phyloP scores from a whole-genome alignment of 768 basidiomycete genomes.

The Rhodotorula diobovata region DNA sequence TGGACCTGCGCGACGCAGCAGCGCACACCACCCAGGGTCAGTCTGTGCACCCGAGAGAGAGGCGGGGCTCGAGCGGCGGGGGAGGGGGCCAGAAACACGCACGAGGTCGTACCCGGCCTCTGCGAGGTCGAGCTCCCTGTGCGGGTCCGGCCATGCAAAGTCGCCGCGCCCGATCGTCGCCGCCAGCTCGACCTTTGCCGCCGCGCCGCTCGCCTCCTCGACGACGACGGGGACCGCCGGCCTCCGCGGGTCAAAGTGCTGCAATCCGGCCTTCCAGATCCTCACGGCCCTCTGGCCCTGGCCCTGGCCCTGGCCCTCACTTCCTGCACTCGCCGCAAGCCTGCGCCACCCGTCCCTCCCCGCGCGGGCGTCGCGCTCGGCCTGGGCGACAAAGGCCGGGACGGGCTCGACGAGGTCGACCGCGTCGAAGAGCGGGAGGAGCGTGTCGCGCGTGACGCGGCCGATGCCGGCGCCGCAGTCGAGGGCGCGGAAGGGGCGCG shows the following conservation, averaged over 20 bases:
- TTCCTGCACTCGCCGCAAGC: slow-evolving; percentile 17
- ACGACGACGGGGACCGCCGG: slow-evolving; percentile 35
- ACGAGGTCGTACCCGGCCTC: slow-evolving; percentile 70
- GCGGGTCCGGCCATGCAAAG: slow-evolving; percentile 44
- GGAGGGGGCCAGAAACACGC: neutral
- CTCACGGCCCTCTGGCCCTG: slow-evolving; percentile 62
- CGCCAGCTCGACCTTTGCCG: slow-evolving; percentile 51
- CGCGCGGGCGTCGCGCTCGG: slow-evolving; percentile 45
- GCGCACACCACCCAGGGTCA: too few species aligned
- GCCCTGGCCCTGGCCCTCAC: neutral
- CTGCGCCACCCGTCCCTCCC: slow-evolving; percentile 45
- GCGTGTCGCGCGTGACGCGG: slow-evolving; percentile 78
- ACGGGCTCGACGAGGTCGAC: slow-evolving; percentile 90
- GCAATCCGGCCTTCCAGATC: slow-evolving; percentile 72
- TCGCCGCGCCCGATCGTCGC: slow-evolving; percentile 66
- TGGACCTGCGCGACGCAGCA: slow-evolving; percentile 52
- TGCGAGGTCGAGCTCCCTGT: slow-evolving; percentile 26
- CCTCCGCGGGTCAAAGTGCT: slow-evolving; percentile 69
- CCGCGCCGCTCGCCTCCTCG: slow-evolving; percentile 14
- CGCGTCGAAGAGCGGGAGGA: slow-evolving; percentile 80
- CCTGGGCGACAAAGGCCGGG: slow-evolving; percentile 67
- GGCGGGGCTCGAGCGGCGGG: too few species aligned
- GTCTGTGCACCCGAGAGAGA: too few species aligned
- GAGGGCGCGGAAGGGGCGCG: slow-evolving; percentile 60
- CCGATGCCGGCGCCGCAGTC: slow-evolving; percentile 93